These are phyloP conservation scores for Coemansia sp. DNA, from an alignment of 192 early-diverging fungal genomes.

Conservation along the genomic window DNA sequence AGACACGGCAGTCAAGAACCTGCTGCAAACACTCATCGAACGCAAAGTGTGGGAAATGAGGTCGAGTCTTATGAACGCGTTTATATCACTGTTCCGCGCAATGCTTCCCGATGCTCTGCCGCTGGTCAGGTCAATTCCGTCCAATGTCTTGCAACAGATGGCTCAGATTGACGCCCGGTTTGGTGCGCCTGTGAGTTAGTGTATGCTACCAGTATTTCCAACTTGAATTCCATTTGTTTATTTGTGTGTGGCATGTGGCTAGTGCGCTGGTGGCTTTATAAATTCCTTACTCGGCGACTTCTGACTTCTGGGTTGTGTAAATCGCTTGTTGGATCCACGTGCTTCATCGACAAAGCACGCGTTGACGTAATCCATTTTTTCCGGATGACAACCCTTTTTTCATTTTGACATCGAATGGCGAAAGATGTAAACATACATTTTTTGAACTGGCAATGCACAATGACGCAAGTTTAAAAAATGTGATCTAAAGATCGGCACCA, in stretches of 20 bases:
- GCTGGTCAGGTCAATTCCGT: slow-evolving; percentile 30
- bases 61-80: slow-evolving; percentile 12
- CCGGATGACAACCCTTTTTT: neutral
- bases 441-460: neutral
- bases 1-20: slow-evolving; percentile 19
- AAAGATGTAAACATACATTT: neutral
- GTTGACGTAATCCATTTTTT: neutral
- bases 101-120: slow-evolving; percentile 38
- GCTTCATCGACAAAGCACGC: neutral
- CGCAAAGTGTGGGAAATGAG: slow-evolving; percentile 42
- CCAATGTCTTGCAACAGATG: slow-evolving; percentile 25
- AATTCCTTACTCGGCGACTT: neutral
- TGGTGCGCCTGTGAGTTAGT: slow-evolving; percentile 13
- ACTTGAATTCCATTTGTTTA: neutral
- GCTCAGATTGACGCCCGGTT: slow-evolving; percentile 14
- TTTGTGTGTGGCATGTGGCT: neutral
- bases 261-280: neutral
- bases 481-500: neutral
- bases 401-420: neutral
- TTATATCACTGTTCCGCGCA: slow-evolving; percentile 15
- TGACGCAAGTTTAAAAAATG: neutral
- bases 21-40: slow-evolving; percentile 29
- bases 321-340: neutral
- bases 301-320: neutral
- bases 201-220: slow-evolving; percentile 1